Evolutionary conservation across 345 rosid genomes (phyloP).

Genomic region (thale cress (Arabidopsis thaliana)): TAIR10.1 NC_003075.7:7790501-7791000

Average conservation of each 20-base stretch:
- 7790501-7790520: neutral
- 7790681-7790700: conserved; percentile 57
- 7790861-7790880: neutral
- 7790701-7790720: conserved; percentile 70
- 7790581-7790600: conserved; percentile 81
- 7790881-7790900: neutral
- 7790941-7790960: conserved; percentile 92
- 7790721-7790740: conserved; percentile 79
- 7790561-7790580: conserved; percentile 83
- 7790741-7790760: conserved; percentile 58
- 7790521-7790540: conserved; percentile 1
- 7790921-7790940: conserved; percentile 69
- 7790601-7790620: conserved; percentile 42
- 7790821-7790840: neutral
- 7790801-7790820: neutral
- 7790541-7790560: conserved; percentile 83
- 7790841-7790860: neutral
- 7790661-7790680: neutral
- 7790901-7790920: neutral
- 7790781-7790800: neutral
- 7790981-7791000: conserved; percentile 60
- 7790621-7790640: neutral
- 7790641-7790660: neutral
- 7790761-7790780: neutral
- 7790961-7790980: conserved; percentile 79